Evolutionary conservation across 2,329 filamentous ascomycete species (phyloP).

Genomic region (Alternaria novae-zelandiae): DNA sequence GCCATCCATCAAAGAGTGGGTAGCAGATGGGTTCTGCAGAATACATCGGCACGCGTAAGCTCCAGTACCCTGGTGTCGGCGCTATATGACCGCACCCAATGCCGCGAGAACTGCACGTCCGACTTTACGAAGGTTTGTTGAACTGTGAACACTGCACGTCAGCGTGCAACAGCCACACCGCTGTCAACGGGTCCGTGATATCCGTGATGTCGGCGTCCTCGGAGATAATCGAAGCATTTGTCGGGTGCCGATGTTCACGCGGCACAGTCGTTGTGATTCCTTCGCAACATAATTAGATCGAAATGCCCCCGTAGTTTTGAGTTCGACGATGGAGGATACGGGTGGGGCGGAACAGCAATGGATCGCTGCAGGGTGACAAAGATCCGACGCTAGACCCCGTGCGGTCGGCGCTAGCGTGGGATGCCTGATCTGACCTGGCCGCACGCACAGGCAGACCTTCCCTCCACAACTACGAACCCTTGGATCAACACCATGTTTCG

Average conservation of each 20-base stretch:
- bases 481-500: not conserved
- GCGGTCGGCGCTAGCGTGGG: not conserved
- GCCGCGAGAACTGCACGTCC: not conserved
- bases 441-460: not conserved
- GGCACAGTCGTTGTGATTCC: not conserved
- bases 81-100: not conserved
- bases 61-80: not conserved
- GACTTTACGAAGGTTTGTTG: not conserved
- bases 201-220: not conserved
- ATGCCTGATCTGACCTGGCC: not conserved
- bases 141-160: not conserved
- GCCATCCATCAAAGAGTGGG: not conserved
- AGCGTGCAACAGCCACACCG: not conserved
- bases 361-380: slow-evolving; percentile 6
- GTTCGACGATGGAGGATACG: not conserved
- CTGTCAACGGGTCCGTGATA: not conserved
- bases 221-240: not conserved
- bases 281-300: not conserved
- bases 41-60: not conserved
- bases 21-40: not conserved
- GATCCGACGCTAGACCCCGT: not conserved
- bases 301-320: not conserved
- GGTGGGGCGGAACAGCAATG: not conserved
- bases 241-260: not conserved
- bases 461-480: not conserved